Evolutionary conservation across 306 rosid genomes (phyloP), one percentile per base, ranked within the genome.

Genomic region (Fragaria iinumae): DNA sequence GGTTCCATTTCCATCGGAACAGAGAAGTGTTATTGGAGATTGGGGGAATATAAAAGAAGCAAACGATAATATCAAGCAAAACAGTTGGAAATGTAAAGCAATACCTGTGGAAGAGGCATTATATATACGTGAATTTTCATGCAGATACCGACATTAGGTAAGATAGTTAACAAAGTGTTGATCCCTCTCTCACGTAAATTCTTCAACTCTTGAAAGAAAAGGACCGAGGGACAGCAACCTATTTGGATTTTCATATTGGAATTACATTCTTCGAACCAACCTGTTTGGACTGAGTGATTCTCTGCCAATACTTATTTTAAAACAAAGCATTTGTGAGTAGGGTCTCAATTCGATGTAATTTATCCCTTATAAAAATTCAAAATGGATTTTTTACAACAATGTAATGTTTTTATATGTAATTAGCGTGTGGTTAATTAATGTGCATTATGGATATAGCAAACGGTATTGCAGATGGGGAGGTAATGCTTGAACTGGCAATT

Each of bases 1-100:
- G n/a, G 52, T 67, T 76, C 80, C 79, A 84, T 87, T 67, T 83
- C 89, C 90, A 87, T 85, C n/a, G 65, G 29, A 27, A 41, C 39
- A 74, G 69, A 23, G 71, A n/a, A 74, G 45, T 69, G 49, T 56
- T 66, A 34, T 29, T 5, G 56, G 34, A 57, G 48, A 49, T 69
- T 50, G 75, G 77, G 79, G 59, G 81, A 78, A 82, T 82, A 69
- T 71, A 72, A 1, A 72, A 70, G 75, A 79, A 83, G 80, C 71
- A 74, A 38, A 80, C 84, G 86, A 79, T 88, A 62, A 56, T 83
- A 83, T 79, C 84, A 52, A 86, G 78, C 80, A 77, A 76, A 68
- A 72, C 71, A 74, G 76, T 36, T 62, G 80, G 65, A 63, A 63
- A 25, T 62, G 50, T 77, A 76, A 80, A 74, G 75, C 36, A 68